These are phyloP conservation scores for Trichoderma erinaceum DNA, from an alignment of 495 filamentous ascomycete species.

Conservation along the genomic window DNA sequence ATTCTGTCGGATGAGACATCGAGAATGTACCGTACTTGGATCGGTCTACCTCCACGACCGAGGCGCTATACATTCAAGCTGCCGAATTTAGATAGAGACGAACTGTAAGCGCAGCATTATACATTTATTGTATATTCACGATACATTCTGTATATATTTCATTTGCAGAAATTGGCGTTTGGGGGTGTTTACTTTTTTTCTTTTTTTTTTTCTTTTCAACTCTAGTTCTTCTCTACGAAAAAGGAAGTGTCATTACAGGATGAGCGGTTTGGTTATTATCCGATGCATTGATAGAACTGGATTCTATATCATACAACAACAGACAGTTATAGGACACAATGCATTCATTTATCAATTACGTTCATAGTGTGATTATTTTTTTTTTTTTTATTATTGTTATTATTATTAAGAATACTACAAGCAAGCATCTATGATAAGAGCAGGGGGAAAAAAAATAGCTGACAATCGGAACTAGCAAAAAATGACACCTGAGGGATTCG, in stretches of 20 bases:
- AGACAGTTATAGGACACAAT: not conserved
- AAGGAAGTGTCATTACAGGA: not conserved
- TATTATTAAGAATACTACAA: not conserved
- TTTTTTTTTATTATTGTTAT: too few relatives aligned
- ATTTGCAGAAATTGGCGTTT: not conserved
- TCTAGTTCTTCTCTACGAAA: not conserved
- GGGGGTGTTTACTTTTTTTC: not conserved
- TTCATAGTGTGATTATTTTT: not conserved
- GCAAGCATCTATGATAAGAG: not conserved
- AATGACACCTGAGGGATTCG: conserved; percentile 13
- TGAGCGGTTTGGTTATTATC: not conserved
- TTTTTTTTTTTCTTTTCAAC: not conserved
- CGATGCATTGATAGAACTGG: not conserved
- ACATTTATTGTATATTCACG: not conserved
- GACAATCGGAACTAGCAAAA: not conserved
- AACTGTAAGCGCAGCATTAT: conserved; percentile 24
- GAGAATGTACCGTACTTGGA: conserved; percentile 66
- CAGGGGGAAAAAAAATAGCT: not conserved
- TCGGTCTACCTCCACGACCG: conserved; percentile 69
- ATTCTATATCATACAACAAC: not conserved
- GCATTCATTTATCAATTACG: not conserved
- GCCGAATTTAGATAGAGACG: conserved; percentile 46
- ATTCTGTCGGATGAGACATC: conserved; percentile 54
- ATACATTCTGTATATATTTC: not conserved
- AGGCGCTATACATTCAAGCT: conserved; percentile 58